These are phyloP conservation scores for Irpex rosettiformis DNA, from an alignment of 1,284 basidiomycete genomes.

Conservation along the genomic window DNA sequence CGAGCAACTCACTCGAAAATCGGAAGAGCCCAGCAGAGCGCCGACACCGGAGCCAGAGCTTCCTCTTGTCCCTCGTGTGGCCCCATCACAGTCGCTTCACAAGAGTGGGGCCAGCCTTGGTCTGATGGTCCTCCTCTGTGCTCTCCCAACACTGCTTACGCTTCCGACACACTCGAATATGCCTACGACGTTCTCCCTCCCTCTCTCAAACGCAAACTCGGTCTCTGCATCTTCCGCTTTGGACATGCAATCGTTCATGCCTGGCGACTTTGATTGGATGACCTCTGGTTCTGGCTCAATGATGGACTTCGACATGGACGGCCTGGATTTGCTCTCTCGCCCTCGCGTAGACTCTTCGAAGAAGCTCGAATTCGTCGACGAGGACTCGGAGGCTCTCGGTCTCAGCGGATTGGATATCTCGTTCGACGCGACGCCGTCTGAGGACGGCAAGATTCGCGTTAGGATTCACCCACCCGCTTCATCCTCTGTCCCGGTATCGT, in stretches of 20 bases:
- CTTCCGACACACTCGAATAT: conserved; percentile 50
- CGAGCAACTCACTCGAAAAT: conserved; percentile 27
- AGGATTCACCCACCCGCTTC: conserved; percentile 55
- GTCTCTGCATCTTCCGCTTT: conserved; percentile 41
- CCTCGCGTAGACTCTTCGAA: conserved; percentile 27
- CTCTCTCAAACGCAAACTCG: conserved; percentile 34
- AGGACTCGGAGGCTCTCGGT: conserved; percentile 45
- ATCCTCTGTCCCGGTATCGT: conserved; percentile 16
- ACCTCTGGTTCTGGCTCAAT: conserved; percentile 33
- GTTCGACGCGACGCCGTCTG: conserved; percentile 58
- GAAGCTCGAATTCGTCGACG: conserved; percentile 53
- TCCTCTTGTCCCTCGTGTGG: conserved; percentile 37
- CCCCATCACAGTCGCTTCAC: conserved; percentile 40
- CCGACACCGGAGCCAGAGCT: conserved; percentile 46
- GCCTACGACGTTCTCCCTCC: conserved; percentile 48
- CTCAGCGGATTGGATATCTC: conserved; percentile 66
- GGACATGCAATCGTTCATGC: conserved; percentile 40
- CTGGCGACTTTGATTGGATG: conserved; percentile 55
- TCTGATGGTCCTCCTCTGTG: conserved; percentile 71
- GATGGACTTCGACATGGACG: conserved; percentile 53
- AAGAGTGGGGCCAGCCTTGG: conserved; percentile 56
- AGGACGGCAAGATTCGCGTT: conserved; percentile 70
- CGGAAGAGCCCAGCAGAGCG: conserved; percentile 44
- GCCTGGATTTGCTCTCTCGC: conserved; percentile 32
- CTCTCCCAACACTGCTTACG: conserved; percentile 70